Evolutionary conservation across 176 grass and related monocot species (phyloP).

Genomic region (Bonia amplexicaulis): DNA sequence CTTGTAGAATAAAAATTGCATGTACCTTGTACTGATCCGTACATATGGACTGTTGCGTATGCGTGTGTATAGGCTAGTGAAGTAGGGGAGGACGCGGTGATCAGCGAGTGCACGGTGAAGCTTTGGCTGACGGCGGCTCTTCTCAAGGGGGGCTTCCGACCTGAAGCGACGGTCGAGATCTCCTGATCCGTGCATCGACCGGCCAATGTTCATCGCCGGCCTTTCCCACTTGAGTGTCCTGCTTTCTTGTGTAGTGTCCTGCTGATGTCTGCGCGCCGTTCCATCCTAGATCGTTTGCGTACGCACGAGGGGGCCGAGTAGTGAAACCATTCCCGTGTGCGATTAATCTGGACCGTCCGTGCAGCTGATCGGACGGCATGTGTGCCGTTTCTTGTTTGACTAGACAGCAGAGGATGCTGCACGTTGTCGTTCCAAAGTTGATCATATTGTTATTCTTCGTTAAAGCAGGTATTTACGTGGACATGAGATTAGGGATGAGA

Average conservation of each 20-base stretch:
- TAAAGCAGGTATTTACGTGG: background rate
- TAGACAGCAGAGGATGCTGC: background rate
- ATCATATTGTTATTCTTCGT: too few relatives aligned
- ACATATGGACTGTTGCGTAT: background rate
- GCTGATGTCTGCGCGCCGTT: background rate
- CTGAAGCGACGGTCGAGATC: conserved; percentile 21
- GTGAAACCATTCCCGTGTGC: background rate
- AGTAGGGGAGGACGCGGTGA: background rate
- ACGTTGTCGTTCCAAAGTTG: background rate
- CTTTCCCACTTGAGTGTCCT: background rate
- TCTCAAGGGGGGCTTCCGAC: conserved; percentile 43
- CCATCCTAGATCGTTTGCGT: too few relatives aligned
- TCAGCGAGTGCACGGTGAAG: conserved; percentile 34
- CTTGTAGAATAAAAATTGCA: background rate
- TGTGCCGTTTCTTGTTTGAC: background rate
- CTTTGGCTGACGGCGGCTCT: conserved; percentile 52
- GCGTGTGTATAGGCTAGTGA: conserved; percentile 10
- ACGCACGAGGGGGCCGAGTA: too few relatives aligned
- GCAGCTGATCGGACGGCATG: background rate
- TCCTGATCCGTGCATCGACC: background rate
- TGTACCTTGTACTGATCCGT: background rate
- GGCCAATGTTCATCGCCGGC: background rate
- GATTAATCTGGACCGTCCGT: background rate
- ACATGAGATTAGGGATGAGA: background rate
- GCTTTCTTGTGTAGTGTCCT: background rate